Base-by-base conservation (phyloP, 2,329 filamentous ascomycete species). In the Cladobotryum mycophilum region DNA sequence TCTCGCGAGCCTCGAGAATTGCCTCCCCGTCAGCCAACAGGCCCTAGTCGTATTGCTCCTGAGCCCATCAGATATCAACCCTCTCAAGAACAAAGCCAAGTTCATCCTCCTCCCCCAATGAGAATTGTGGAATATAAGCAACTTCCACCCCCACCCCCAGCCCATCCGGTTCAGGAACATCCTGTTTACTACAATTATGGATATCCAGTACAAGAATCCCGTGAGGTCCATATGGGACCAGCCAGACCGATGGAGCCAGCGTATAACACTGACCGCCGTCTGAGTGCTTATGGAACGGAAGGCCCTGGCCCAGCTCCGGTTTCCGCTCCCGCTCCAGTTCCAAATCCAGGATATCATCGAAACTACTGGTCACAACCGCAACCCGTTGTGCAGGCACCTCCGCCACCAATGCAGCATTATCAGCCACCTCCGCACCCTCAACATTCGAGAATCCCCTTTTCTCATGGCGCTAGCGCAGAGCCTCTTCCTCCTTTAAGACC, bases 401-500 rank as follows among this genome's bases (percentile, higher is more conserved):
- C 52, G 22, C 47, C 61, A 41, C 60, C 56, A 22, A 59, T 60
- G 41, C 61, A 62, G 18, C 60, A 60, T 7, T 61, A 61, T 20
- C 60, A 63, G 37, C 61, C 63, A 30, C 56, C 56, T 3, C 60
- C 58, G 11, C 57, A 56, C 8, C 49, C 60, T 17, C 48, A 63
- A 12, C 53, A 61, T 33, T 55, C 66, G 3, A 62, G 68, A 22
- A 64, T 67, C 13, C 65, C 68, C 1, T 70, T 69, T 49, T 65
- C 66, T 33, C 67, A 67, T 30, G 62, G 64, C 34, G 61, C 58
- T 13, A 67, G 57, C 50, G 60, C 67, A 11, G 67, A 70, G 37
- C 67, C 67, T 20, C 57, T 71, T 18, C 69, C 69, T 4, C 68
- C 69, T 6, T 58, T 71, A 36, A 61, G 69, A 37, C 69, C 69